Percentiles rank a stretch among this genome's conserved stretches.
Evolutionary conservation across 2,329 filamentous ascomycete species (phyloP).

Genomic region (Penicillium glabrum): DNA sequence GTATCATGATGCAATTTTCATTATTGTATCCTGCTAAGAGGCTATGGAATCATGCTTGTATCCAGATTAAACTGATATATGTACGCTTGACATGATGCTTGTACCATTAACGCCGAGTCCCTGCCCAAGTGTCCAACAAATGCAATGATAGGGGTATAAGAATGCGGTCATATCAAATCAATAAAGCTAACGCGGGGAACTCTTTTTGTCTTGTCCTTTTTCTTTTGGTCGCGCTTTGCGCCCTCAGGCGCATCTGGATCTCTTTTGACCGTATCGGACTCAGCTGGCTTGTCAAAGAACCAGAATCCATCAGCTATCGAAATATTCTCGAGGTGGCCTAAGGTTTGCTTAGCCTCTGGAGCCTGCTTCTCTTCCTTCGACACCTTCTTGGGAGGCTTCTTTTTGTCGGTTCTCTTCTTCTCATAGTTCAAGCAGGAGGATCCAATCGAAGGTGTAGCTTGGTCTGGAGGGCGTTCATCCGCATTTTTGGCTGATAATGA

Average conservation of each 20-base stretch:
- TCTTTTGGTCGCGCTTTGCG: background rate
- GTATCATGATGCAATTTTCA: background rate
- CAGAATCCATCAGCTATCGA: conserved; percentile 25
- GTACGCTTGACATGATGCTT: background rate
- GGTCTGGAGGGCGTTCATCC: background rate
- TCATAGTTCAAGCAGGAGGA: background rate
- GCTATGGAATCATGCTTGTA: background rate
- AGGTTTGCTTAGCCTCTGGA: background rate
- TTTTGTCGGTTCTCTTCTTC: background rate
- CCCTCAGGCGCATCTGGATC: background rate
- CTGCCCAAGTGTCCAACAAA: background rate
- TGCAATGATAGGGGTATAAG: background rate
- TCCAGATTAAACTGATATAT: background rate
- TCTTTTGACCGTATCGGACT: conserved; percentile 10
- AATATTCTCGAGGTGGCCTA: conserved; percentile 20
- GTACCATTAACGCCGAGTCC: background rate
- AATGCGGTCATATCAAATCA: conserved; percentile 24
- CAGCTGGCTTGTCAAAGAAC: conserved; percentile 15
- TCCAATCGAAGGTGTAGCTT: background rate
- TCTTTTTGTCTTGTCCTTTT: conserved; percentile 27
- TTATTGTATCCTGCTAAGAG: background rate
- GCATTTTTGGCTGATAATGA: conserved; percentile 11
- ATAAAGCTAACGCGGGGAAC: conserved; percentile 36
- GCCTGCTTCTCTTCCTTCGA: background rate
- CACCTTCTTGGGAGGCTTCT: background rate